Evolutionary conservation across 129 eudicot genomes (phyloP).

Genomic region (Pulicaria dysenterica): DNA sequence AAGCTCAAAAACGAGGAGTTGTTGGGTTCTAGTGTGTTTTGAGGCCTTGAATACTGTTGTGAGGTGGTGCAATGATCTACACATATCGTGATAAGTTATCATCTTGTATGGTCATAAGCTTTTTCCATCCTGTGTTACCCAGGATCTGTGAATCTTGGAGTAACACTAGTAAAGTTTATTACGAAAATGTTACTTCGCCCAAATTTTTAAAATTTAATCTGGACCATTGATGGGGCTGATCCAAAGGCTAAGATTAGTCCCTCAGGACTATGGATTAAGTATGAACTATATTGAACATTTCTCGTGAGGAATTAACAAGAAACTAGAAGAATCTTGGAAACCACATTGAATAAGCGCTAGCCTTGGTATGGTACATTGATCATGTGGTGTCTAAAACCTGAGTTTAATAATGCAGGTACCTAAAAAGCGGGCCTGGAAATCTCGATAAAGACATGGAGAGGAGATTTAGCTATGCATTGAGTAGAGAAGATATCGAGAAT

Average conservation of each 20-base stretch:
- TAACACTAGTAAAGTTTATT: background rate
- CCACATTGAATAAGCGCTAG: constrained; percentile 1
- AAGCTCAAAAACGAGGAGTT: background rate
- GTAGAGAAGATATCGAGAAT: constrained; percentile 98
- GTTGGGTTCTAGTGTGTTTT: background rate
- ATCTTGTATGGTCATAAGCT: background rate
- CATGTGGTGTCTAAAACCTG: constrained; percentile 1
- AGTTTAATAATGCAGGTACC: constrained; percentile 62
- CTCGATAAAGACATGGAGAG: constrained; percentile 94
- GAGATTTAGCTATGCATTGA: constrained; percentile 90
- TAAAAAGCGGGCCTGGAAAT: constrained; percentile 83
- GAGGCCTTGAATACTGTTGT: background rate
- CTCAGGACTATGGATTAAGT: too few relatives aligned
- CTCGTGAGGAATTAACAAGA: too few relatives aligned
- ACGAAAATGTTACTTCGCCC: too few relatives aligned
- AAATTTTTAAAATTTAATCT: too few relatives aligned
- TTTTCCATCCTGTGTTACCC: background rate
- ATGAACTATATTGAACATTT: too few relatives aligned
- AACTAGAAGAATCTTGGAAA: constrained; percentile 20
- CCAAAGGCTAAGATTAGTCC: too few relatives aligned
- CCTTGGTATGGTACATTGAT: background rate
- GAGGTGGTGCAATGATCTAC: background rate
- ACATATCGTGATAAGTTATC: background rate
- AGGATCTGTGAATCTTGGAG: background rate
- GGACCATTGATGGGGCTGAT: too few relatives aligned